Evolutionary conservation across 306 rosid species (phyloP).

Genomic region (Begonia masoniana): DNA sequence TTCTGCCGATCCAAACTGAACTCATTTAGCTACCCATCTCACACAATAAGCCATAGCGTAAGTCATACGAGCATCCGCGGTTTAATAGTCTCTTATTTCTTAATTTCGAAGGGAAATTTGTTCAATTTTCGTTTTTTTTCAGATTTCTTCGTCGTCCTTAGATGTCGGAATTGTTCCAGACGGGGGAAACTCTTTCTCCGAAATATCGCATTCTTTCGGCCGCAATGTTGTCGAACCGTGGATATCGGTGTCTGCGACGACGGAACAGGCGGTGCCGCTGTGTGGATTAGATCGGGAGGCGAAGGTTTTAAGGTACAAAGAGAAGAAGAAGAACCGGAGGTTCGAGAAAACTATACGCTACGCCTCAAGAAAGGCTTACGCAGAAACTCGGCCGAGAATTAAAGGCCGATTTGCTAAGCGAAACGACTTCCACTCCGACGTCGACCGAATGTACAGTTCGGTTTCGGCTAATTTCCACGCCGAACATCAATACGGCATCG

Average conservation of each 20-base stretch:
- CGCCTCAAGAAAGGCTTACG: conserved; percentile 73
- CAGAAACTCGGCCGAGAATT: conserved; percentile 75
- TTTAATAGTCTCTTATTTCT: neutral
- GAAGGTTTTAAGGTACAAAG: conserved; percentile 72
- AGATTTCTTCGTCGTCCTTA: conserved; percentile 72
- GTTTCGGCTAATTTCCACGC: conserved; percentile 9
- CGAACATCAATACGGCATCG: conserved; percentile 72
- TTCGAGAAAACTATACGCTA: conserved; percentile 75
- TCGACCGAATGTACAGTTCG: conserved; percentile 32
- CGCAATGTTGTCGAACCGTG: conserved; percentile 27
- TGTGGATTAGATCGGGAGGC: conserved; percentile 63
- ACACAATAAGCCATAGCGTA: conserved; percentile 83
- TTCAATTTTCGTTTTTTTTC: neutral
- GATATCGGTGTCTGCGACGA: conserved; percentile 16
- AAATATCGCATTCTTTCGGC: conserved; percentile 34
- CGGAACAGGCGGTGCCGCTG: conserved; percentile 33
- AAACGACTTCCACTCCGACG: conserved; percentile 27
- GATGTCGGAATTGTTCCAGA: conserved; percentile 87
- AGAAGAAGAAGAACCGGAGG: conserved; percentile 73
- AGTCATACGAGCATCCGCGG: conserved; percentile 2
- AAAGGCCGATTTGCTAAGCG: conserved; percentile 83
- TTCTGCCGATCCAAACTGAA: conserved; percentile 77
- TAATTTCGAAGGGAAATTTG: neutral
- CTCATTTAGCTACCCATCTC: conserved; percentile 47
- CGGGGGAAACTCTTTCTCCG: conserved; percentile 35